A percentile compares a stretch with the other conserved stretches of the same genome.
phyloP scores from a whole-genome alignment of 176 grass and related monocot species.

The Phyllostachys edulis region DNA sequence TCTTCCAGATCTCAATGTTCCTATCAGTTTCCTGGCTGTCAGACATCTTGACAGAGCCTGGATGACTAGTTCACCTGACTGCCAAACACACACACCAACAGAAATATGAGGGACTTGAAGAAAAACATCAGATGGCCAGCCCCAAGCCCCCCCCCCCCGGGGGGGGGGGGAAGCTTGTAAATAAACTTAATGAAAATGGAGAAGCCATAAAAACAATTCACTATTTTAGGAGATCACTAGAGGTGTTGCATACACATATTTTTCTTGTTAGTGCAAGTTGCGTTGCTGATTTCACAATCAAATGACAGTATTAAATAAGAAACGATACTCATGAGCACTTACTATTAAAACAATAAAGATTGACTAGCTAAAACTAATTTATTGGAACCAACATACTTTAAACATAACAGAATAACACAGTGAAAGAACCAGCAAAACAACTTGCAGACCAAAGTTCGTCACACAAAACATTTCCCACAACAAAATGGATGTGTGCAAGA shows the following conservation, averaged over 20 bases:
- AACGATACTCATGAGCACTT: not conserved
- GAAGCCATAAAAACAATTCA: not conserved
- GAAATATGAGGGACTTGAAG: not conserved
- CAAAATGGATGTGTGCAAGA: not conserved
- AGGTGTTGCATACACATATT: not conserved
- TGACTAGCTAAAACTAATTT: not conserved
- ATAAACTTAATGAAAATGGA: not conserved
- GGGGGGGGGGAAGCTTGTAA: no score
- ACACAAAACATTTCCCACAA: not conserved
- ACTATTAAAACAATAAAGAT: not conserved
- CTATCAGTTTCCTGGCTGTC: slow-evolving; percentile 50
- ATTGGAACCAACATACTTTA: not conserved
- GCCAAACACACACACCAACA: not conserved
- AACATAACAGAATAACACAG: not conserved
- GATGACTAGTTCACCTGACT: slow-evolving; percentile 20
- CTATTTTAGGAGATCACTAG: not conserved
- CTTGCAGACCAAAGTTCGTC: not conserved
- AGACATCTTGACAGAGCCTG: slow-evolving; percentile 40
- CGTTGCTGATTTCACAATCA: not conserved
- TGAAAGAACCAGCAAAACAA: not conserved
- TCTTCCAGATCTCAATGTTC: slow-evolving; percentile 70
- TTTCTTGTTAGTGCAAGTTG: not conserved
- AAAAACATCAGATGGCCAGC: not conserved
- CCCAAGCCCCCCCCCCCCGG: no score
- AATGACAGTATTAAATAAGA: slow-evolving; percentile 7